Percentiles rank a stretch among this genome's conserved stretches.
Evolutionary conservation across 768 basidiomycete species (phyloP).

Genomic region (Leccinum arenicola): DNA sequence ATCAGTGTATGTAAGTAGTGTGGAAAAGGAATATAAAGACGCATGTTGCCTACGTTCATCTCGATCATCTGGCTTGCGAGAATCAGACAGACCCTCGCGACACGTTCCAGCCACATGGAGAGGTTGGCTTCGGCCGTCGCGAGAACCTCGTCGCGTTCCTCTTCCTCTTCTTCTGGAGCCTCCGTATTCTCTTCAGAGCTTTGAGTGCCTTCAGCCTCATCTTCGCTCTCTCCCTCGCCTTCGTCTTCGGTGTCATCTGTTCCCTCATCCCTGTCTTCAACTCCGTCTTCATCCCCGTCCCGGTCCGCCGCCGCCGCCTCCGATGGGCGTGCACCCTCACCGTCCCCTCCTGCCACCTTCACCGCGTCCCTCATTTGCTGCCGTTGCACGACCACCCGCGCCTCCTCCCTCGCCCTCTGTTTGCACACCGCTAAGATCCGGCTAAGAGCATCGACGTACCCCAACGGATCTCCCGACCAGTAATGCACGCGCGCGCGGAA

Average conservation of each 20-base stretch:
- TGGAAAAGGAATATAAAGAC: not conserved
- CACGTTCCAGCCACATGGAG: slow-evolving; percentile 83
- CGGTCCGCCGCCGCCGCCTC: slow-evolving; percentile 13
- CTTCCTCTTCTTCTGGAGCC: slow-evolving; percentile 3
- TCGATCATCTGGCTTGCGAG: slow-evolving; percentile 81
- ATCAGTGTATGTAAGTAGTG: not conserved
- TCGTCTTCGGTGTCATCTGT: not conserved
- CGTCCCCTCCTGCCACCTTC: not conserved
- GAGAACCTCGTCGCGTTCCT: slow-evolving; percentile 18
- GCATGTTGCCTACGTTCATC: slow-evolving; percentile 60
- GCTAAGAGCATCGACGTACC: slow-evolving; percentile 71
- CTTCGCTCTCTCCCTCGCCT: not conserved
- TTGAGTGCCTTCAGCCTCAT: not conserved
- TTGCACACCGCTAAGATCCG: slow-evolving; percentile 64
- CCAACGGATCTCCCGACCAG: slow-evolving; percentile 80
- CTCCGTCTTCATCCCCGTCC: slow-evolving; percentile 13
- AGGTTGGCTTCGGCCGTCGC: slow-evolving; percentile 32
- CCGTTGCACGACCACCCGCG: slow-evolving; percentile 17
- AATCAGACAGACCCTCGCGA: slow-evolving; percentile 70
- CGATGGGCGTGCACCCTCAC: slow-evolving; percentile 2
- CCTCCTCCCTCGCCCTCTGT: slow-evolving; percentile 39
- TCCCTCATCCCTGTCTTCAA: not conserved
- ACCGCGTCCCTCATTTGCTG: not conserved
- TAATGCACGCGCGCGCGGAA: slow-evolving; percentile 74
- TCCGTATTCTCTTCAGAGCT: not conserved